phyloP scores from a whole-genome alignment of 2,329 filamentous ascomycete genomes.

The Tolypocladium capitatum region DNA sequence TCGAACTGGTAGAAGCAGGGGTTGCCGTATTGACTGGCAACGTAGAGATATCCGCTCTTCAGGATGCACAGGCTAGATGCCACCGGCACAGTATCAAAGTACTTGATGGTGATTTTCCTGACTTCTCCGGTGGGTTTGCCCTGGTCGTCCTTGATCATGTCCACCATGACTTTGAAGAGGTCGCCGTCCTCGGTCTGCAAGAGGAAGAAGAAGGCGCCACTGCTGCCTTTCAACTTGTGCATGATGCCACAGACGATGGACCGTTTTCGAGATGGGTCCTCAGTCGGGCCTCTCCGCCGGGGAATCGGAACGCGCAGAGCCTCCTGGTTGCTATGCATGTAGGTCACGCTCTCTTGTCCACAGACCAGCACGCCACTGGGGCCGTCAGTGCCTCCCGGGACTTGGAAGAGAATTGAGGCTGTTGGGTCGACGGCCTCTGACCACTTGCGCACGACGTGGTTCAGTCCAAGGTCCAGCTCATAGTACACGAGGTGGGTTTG shows the following conservation, averaged over 20 bases:
- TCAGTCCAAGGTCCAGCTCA: constrained; percentile 89
- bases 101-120: constrained; percentile 77
- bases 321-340: constrained; percentile 90
- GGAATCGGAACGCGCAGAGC: constrained; percentile 83
- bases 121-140: constrained; percentile 73
- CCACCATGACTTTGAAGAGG: constrained; percentile 88
- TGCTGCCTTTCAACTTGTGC: constrained; percentile 77
- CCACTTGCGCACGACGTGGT: constrained; percentile 96
- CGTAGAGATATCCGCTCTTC: constrained; percentile 90
- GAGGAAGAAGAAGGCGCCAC: constrained; percentile 90
- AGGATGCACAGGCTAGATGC: constrained; percentile 81
- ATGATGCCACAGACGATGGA: constrained; percentile 84
- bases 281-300: constrained; percentile 70
- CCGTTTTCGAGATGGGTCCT: constrained; percentile 84
- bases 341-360: constrained; percentile 87
- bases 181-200: constrained; percentile 97
- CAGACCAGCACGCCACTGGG: constrained; percentile 93
- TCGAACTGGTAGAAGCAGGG: constrained; percentile 95
- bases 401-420: constrained; percentile 82
- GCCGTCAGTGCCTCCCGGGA: constrained; percentile 84
- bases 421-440: constrained; percentile 84
- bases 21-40: constrained; percentile 84
- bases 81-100: constrained; percentile 91
- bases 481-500: constrained; percentile 95
- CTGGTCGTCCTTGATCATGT: constrained; percentile 72